Evolutionary conservation across 2,329 filamentous ascomycete genomes (phyloP), one percentile per base, ranked within the genome.

Genomic region (Aspergillus unguis): DNA sequence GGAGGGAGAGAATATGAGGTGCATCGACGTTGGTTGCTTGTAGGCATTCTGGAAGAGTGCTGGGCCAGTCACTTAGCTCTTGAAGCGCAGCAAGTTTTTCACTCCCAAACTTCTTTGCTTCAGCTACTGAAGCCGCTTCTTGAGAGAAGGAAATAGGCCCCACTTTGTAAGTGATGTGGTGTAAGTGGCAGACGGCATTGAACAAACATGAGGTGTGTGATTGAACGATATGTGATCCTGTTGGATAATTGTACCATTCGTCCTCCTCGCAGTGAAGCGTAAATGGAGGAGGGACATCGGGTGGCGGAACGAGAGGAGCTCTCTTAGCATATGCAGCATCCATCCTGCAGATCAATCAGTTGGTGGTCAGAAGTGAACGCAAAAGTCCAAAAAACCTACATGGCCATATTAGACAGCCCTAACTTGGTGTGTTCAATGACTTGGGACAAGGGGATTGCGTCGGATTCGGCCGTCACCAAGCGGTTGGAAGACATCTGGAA

Each of bases 381-480:
- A 8, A 41, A 28, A 9, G 17, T 33, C 11, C 3, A 44, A n/a
- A 42, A 31, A 5, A 31, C 64, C 46, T 62, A 67, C 65, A 62
- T 60, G 3, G 59, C 50, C 36, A 65, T 44, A 32, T 62, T 65
- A 53, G 63, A 67, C 5, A 66, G 25, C 1, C 65, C 65, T 62
- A 63, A 67, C 11, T 58, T 49, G 2, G 58, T 55, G 8, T 53
- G 45, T 23, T 61, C 55, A 27, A 58, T 48, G 28, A 50, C 55
- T 41, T 43, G 55, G n/a, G 43, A 44, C 45, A 59, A 50, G 2
- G 40, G 44, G 6, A 53, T 31, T 1, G 55, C 50, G 4, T 66
- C 57, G 33, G 60, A 48, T 42, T 65, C 58, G 27, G 50, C 53
- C 32, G 56, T 50, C 4, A 48, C 29, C 1, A 48, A 47, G 4